Conservation (phyloP, 208 protist species). For the Crithidia acanthocephali region DNA sequence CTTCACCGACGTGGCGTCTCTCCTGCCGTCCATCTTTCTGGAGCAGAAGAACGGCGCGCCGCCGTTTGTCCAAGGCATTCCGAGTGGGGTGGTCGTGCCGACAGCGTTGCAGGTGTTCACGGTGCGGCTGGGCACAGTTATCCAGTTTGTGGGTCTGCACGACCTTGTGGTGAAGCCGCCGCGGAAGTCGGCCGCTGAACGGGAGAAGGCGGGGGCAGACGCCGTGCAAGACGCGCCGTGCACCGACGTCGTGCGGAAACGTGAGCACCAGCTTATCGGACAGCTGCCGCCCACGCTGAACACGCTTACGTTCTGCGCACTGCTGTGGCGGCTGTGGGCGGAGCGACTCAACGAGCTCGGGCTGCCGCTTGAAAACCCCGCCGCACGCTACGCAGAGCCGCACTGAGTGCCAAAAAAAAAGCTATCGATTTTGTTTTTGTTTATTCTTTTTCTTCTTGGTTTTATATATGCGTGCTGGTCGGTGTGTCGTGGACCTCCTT, state of each 20-base stretch:
- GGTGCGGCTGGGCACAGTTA: slow-evolving; percentile 40
- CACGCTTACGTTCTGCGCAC: slow-evolving; percentile 34
- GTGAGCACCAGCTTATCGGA: slow-evolving; percentile 32
- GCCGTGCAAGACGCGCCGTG: slow-evolving; percentile 10
- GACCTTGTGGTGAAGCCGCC: slow-evolving; percentile 48
- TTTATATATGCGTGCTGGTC: not conserved
- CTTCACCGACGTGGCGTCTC: slow-evolving; percentile 47
- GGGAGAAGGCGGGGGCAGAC: not conserved
- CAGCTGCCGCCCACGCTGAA: slow-evolving; percentile 29
- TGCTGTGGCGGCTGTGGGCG: slow-evolving; percentile 39
- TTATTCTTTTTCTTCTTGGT: not conserved
- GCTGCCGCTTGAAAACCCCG: slow-evolving; percentile 33
- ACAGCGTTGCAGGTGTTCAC: slow-evolving; percentile 70
- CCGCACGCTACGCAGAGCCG: slow-evolving; percentile 35
- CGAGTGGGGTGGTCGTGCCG: slow-evolving; percentile 47
- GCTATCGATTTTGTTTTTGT: too few species aligned
- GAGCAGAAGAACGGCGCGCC: slow-evolving; percentile 21
- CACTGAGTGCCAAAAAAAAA: too few species aligned
- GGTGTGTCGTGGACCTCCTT: too few species aligned
- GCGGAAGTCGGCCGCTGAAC: slow-evolving; percentile 1
- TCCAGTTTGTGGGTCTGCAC: slow-evolving; percentile 58
- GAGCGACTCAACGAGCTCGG: slow-evolving; percentile 30
- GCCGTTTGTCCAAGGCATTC: slow-evolving; percentile 50
- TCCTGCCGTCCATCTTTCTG: slow-evolving; percentile 61
- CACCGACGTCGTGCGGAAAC: slow-evolving; percentile 32